Base-by-base conservation (phyloP, 1,139 yeast genomes). In the Candida dubliniensis region DNA sequence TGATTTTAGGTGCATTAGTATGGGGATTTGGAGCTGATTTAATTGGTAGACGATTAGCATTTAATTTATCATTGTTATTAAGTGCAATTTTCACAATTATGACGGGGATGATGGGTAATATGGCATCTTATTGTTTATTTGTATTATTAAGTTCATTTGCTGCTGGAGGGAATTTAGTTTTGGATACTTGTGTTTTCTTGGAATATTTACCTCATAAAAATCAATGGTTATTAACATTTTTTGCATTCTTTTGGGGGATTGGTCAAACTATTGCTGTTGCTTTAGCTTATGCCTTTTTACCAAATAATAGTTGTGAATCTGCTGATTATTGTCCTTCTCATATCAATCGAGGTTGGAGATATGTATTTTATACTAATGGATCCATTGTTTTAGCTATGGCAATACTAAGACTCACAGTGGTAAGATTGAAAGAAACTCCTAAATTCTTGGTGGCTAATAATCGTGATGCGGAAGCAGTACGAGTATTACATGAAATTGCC, bases 241-340 rank as follows among this genome's bases (percentile, higher is more conserved):
- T 81, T 67, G 84, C 86, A 7, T 64, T 69, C 26, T 81, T 78
- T 67, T 81, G 86, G 85, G 84, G 83, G 46, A 59, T 81, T 42
- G 86, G 86, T 34, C 84, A 80, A 59, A 74, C 82, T 0, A 63
- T 81, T 38, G 77, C 82, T 8, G 68, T 68, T 24, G 64, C 78
- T n/a, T 55, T 79, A 34, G 76, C 82, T 5, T 81, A 82, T 81
- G 82, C 81, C 0, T 74, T 79, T 43, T 62, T 81, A 44, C 75
- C 81, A 27, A 71, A 71, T 45, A 64, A 66, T 48, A 69, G 78
- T 11, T 81, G 86, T 61, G 58, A 58, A 0, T 53, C 53, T 14
- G 47, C 51, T 34, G 60, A 54, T 4, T 42, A 65, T 47, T 80
- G 86, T 60, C 69, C 76, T 15, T 66, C 77, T 8, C 56, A 61